Base-by-base conservation (phyloP, 495 filamentous ascomycete genomes). In the Xylaria grammica region DNA sequence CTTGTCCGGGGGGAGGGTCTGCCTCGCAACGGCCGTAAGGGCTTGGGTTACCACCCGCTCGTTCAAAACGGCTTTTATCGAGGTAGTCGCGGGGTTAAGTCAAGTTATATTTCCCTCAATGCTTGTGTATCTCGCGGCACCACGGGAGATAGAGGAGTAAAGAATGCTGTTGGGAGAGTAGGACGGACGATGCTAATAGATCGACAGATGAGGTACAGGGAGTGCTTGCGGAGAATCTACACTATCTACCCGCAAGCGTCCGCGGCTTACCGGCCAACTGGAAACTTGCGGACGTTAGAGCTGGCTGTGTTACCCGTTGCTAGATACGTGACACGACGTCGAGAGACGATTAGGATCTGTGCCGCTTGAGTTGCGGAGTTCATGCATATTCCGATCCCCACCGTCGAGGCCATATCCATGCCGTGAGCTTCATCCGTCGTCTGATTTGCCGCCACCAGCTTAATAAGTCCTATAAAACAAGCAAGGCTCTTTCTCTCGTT, bases 21-120 rank as follows among this genome's bases (percentile, higher is more conserved):
- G 22, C 51, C 68, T 65, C 17, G 27, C 60, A 68, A 71, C 71
- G 71, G 71, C 71, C 71, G 71, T 74, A 74, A 74, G 67, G 52
- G 13, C 15, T 29, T 19, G 17, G 29, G 13, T 30, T n/a, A 38
- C 20, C 22, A 19, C 3, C 9, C 9, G 13, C 45, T 36, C 11
- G 20, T 9, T 15, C 26, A 42, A 42, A 7, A 13, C 17, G 15
- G 3, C 3, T 15, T 46, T 48, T 34, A 32, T 32, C 56, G 2
- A 59, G 9, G n/a, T 7, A 27, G n/a, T 40, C 3, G 8, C 5
- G 5, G 11, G 22, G 7, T 9, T 8, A n/a, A n/a, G n/a, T n/a
- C n/a, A n/a, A n/a, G n/a, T n/a, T n/a, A n/a, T n/a, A n/a, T n/a
- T n/a, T n/a, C n/a, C n/a, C n/a, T n/a, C n/a, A n/a, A n/a, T n/a